Evolutionary conservation across 1,139 yeast species (phyloP).

Genomic region (Magnusiomyces paraingens): DNA sequence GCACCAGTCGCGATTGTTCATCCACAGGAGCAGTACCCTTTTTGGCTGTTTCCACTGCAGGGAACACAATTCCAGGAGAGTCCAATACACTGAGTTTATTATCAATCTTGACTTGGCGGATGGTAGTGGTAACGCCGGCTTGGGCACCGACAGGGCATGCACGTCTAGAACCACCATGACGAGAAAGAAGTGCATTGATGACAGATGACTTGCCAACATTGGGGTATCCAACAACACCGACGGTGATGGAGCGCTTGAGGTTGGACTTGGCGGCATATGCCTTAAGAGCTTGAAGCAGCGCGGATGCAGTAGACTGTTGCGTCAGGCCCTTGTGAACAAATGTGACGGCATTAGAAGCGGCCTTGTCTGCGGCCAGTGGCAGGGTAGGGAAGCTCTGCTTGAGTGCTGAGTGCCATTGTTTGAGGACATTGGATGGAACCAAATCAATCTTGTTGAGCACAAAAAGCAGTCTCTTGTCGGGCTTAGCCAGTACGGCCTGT

Average conservation of each 20-base stretch:
- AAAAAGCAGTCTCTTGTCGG: conserved; percentile 77
- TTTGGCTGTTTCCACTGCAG: conserved; percentile 46
- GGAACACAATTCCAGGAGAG: conserved; percentile 98
- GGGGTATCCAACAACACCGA: conserved; percentile 95
- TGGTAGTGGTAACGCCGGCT: conserved; percentile 92
- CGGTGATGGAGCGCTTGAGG: conserved; percentile 84
- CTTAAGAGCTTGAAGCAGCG: conserved; percentile 74
- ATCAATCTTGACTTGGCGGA: conserved; percentile 90
- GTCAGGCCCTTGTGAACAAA: conserved; percentile 71
- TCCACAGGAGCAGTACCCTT: conserved; percentile 47
- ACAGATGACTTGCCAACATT: conserved; percentile 94
- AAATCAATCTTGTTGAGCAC: conserved; percentile 88
- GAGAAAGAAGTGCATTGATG: conserved; percentile 78
- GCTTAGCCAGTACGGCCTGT: conserved; percentile 74
- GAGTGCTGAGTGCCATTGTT: conserved; percentile 77
- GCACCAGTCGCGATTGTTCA: conserved; percentile 80
- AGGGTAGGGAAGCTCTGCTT: conserved; percentile 85
- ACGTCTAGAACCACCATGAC: conserved; percentile 51
- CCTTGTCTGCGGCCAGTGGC: conserved; percentile 54
- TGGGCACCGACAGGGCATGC: conserved; percentile 97
- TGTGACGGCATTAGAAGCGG: conserved; percentile 56
- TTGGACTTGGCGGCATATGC: conserved; percentile 78
- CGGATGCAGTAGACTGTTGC: conserved; percentile 62
- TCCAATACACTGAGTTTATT: conserved; percentile 82
- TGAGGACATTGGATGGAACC: conserved; percentile 75